These are phyloP conservation scores for Thuidium tamariscinum DNA, from an alignment of 225 moss, liverwort and hornwort species.

Conservation along the genomic window DNA sequence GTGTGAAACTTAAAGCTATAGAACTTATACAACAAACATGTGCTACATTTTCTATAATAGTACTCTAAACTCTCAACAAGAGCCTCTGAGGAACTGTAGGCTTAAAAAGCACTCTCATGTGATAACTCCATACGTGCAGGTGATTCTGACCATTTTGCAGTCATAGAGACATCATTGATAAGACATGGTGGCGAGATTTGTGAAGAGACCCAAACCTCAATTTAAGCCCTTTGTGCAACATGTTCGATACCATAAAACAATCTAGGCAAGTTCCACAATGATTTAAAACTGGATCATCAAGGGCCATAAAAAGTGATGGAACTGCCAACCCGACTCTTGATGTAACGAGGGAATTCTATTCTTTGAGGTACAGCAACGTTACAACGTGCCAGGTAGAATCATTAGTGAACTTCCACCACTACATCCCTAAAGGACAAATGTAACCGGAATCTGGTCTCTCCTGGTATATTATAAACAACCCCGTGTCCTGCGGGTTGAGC, in stretches of 20 bases:
- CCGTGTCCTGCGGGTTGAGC: background rate
- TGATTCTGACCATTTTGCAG: background rate
- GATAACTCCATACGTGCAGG: background rate
- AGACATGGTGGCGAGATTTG: too few relatives aligned
- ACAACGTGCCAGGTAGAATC: slow-evolving; percentile 11
- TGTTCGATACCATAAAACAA: background rate
- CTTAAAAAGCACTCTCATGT: background rate
- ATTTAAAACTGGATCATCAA: background rate
- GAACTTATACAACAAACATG: too few relatives aligned
- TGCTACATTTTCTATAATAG: background rate
- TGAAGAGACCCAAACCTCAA: background rate
- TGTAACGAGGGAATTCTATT: background rate
- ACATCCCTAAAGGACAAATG: background rate
- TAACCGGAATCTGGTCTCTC: slow-evolving; percentile 1
- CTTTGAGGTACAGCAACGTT: background rate
- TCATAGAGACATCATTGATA: background rate
- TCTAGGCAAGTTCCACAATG: background rate
- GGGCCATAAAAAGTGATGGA: background rate
- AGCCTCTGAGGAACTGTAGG: background rate
- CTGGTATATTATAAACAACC: slow-evolving; percentile 18
- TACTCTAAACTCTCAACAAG: background rate
- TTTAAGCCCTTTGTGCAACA: background rate
- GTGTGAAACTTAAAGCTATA: background rate
- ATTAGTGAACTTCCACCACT: background rate
- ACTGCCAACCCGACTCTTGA: background rate